Evolutionary conservation across 129 eudicot species (phyloP).

Genomic region (Ambrosia trifida): DNA sequence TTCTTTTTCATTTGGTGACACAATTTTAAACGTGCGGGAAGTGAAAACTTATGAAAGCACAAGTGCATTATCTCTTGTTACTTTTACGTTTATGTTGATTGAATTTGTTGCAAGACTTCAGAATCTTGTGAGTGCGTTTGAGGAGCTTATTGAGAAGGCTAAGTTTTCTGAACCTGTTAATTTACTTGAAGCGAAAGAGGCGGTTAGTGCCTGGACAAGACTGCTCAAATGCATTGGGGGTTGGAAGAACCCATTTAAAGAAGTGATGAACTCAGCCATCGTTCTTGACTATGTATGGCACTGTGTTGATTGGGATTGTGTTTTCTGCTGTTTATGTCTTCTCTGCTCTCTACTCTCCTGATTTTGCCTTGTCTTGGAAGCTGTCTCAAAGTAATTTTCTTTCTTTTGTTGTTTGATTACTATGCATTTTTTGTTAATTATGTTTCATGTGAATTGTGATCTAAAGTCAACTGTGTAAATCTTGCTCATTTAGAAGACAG

Average conservation of each 20-base stretch:
- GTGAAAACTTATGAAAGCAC: too few species aligned
- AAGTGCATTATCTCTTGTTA: too few species aligned
- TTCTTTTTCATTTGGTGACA: not conserved
- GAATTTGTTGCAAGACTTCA: too few species aligned
- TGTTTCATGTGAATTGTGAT: not conserved
- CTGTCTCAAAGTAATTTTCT: slow-evolving; percentile 34
- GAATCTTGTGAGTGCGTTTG: too few species aligned
- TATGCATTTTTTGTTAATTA: slow-evolving; percentile 7
- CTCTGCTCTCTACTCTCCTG: slow-evolving; percentile 76
- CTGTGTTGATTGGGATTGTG: slow-evolving; percentile 70
- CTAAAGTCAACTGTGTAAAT: not conserved
- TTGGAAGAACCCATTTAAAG: slow-evolving; percentile 60
- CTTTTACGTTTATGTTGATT: too few species aligned
- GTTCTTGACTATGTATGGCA: slow-evolving; percentile 78
- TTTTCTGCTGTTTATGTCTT: slow-evolving; percentile 76
- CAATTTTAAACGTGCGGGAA: too few species aligned
- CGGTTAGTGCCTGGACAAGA: too few species aligned
- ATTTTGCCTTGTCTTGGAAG: slow-evolving; percentile 42
- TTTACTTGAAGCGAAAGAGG: too few species aligned
- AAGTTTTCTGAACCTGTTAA: too few species aligned
- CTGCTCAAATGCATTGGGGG: too few species aligned
- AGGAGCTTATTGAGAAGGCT: too few species aligned
- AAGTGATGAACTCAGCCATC: slow-evolving; percentile 75
- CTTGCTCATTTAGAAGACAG: not conserved
- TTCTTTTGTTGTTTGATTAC: not conserved